A percentile compares a stretch with the other conserved stretches of the same genome.
Evolutionary conservation across 495 filamentous ascomycete species (phyloP).

Genomic region (Letharia lupina): DNA sequence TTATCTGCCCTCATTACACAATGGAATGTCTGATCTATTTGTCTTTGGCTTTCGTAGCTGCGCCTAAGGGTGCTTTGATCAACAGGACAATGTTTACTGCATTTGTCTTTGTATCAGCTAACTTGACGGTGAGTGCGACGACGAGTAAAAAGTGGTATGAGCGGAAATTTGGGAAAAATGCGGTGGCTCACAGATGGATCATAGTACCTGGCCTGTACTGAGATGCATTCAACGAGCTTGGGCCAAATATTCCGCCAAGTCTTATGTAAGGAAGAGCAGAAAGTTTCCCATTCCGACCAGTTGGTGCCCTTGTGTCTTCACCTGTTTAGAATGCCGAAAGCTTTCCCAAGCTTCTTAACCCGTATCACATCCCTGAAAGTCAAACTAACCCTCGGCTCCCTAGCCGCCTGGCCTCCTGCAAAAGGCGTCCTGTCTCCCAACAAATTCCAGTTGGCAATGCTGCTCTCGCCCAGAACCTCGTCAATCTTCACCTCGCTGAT

Average conservation of each 20-base stretch:
- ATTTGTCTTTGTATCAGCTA: constrained; percentile 63
- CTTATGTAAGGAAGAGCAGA: background rate
- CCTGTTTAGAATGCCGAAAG: constrained; percentile 50
- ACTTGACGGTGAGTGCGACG: constrained; percentile 74
- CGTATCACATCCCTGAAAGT: constrained; percentile 91
- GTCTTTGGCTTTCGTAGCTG: constrained; percentile 63
- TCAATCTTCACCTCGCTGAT: constrained; percentile 57
- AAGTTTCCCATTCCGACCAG: background rate
- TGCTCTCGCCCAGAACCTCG: constrained; percentile 48
- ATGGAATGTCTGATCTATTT: constrained; percentile 80
- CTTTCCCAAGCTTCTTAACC: constrained; percentile 67
- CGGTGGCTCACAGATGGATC: constrained; percentile 59
- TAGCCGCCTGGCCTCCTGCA: constrained; percentile 46
- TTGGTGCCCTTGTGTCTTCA: constrained; percentile 21
- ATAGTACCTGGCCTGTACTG: constrained; percentile 71
- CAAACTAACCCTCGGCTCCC: constrained; percentile 68
- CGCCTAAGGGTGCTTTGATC: constrained; percentile 50
- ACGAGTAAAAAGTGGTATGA: constrained; percentile 75
- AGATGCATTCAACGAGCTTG: background rate
- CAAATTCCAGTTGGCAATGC: constrained; percentile 76
- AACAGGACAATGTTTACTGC: constrained; percentile 69
- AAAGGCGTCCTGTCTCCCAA: constrained; percentile 55
- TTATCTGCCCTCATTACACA: constrained; percentile 87
- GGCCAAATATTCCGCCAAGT: background rate
- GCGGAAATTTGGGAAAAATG: constrained; percentile 63